These are phyloP conservation scores for Xylaria sp. DNA, from an alignment of 2,329 filamentous ascomycete genomes.

Conservation along the genomic window DNA sequence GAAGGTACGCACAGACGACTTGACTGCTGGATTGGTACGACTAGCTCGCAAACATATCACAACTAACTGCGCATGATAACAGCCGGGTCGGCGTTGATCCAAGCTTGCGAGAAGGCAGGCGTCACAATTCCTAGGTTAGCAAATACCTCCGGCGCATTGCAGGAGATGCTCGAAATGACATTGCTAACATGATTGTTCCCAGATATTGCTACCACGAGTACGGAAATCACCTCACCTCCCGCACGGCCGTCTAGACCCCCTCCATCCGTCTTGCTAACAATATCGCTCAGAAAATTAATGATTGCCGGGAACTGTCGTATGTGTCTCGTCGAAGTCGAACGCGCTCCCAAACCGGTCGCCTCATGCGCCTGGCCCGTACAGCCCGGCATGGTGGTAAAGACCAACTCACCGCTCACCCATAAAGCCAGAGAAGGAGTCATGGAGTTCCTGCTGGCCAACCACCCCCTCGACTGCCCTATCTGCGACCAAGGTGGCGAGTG, in stretches of 20 bases:
- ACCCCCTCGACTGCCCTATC: conserved; percentile 94
- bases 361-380: conserved; percentile 99
- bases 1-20: conserved; percentile 73
- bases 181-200: conserved; percentile 37
- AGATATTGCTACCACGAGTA: conserved; percentile 97
- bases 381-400: conserved; percentile 99
- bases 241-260: conserved; percentile 8
- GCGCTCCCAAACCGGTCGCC: conserved; percentile 94
- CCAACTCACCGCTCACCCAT: conserved; percentile 93
- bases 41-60: conserved; percentile 8
- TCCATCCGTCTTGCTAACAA: conserved; percentile 53
- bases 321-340: conserved; percentile 98
- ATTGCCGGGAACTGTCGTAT: conserved; percentile 99
- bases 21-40: not conserved
- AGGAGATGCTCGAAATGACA: conserved; percentile 75
- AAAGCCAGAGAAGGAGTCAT: conserved; percentile 99
- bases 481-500: conserved; percentile 99
- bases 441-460: conserved; percentile 97
- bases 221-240: conserved; percentile 53
- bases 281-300: conserved; percentile 82
- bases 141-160: conserved; percentile 42
- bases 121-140: conserved; percentile 83
- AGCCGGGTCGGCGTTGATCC: conserved; percentile 97
- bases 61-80: conserved; percentile 56
- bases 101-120: conserved; percentile 98